Conservation (phyloP, 495 filamentous ascomycete species). For the Penicillium tannophilum region DNA sequence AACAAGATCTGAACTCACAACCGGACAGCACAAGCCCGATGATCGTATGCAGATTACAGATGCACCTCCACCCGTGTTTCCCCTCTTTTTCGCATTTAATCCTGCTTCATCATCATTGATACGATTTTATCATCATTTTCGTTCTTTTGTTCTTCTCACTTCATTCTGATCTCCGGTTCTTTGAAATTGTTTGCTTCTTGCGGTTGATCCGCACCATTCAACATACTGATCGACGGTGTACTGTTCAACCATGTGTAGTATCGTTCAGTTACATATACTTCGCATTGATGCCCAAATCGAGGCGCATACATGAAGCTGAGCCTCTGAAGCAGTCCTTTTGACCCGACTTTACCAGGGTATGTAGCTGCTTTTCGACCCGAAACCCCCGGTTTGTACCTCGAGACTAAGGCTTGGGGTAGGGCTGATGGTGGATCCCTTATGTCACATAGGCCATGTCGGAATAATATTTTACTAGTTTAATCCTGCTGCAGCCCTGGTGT, state of each 20-base stretch:
- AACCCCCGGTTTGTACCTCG: not conserved
- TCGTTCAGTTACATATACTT: not conserved
- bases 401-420: not conserved
- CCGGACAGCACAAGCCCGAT: not conserved
- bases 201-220: not conserved
- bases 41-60: conserved; percentile 2
- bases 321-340: not conserved
- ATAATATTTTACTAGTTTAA: not conserved
- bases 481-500: not conserved
- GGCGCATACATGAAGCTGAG: not conserved
- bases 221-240: not conserved
- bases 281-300: not conserved
- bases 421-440: not conserved
- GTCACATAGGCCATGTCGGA: not conserved
- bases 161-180: not conserved
- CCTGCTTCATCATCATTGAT: not conserved
- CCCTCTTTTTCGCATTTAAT: conserved; percentile 3
- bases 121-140: not conserved
- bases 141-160: not conserved
- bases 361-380: not conserved
- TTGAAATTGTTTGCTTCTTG: not conserved
- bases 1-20: not conserved
- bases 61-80: conserved; percentile 4
- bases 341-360: not conserved
- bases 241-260: not conserved